phyloP scores from a whole-genome alignment of 352 stramenopile genomes.

The Phytophthora foliorum region DNA sequence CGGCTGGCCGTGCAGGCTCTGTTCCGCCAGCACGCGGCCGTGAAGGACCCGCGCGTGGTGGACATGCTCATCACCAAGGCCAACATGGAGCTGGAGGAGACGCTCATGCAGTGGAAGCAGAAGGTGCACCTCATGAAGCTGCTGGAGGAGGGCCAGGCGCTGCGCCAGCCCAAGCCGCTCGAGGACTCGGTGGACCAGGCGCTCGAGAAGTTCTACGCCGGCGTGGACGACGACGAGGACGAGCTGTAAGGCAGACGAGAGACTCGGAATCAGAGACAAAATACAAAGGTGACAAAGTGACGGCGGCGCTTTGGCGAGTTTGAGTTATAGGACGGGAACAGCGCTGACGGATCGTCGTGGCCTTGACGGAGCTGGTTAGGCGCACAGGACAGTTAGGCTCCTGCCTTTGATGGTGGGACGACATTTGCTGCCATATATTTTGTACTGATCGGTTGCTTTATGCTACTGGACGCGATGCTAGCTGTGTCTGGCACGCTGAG shows the following conservation, averaged over 20 bases:
- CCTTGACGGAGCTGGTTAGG: too few species aligned
- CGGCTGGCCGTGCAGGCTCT: conserved; percentile 91
- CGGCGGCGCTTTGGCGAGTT: too few species aligned
- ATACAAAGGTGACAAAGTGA: conserved; percentile 26
- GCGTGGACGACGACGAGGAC: conserved; percentile 80
- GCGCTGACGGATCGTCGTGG: background rate
- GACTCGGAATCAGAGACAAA: background rate
- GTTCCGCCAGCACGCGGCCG: conserved; percentile 95
- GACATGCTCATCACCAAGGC: conserved; percentile 98
- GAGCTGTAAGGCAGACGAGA: conserved; percentile 38
- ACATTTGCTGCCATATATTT: background rate
- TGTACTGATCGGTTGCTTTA: background rate
- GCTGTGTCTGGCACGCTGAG: conserved; percentile 14
- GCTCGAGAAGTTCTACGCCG: conserved; percentile 87
- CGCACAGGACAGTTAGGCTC: too few species aligned
- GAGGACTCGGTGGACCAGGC: conserved; percentile 60
- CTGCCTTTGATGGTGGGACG: too few species aligned
- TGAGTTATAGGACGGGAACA: conserved; percentile 22
- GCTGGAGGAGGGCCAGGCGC: conserved; percentile 69
- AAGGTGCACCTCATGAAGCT: conserved; percentile 95
- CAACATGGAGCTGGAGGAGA: conserved; percentile 99
- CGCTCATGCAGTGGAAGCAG: conserved; percentile 98
- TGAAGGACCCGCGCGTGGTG: conserved; percentile 95
- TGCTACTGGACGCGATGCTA: background rate
- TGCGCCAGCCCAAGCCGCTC: conserved; percentile 56